Conservation (phyloP, 805 yeast species). For the Candida ovalis region DNA sequence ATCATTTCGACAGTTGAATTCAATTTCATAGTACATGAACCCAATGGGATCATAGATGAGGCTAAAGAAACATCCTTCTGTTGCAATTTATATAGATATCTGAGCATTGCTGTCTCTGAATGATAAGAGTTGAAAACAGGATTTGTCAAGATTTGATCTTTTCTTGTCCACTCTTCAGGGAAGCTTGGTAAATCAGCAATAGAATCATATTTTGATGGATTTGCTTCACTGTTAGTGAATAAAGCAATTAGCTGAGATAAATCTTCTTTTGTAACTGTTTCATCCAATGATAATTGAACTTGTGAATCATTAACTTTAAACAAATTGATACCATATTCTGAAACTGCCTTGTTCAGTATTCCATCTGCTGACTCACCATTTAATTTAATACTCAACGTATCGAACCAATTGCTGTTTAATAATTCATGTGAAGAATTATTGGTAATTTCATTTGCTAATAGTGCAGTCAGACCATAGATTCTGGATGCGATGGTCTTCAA, state of each 20-base stretch:
- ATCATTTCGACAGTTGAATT: constrained; percentile 95
- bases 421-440: constrained; percentile 43
- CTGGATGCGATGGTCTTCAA: constrained; percentile 72
- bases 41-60: constrained; percentile 94
- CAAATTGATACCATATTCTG: constrained; percentile 65
- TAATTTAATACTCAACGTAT: constrained; percentile 71
- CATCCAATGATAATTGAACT: constrained; percentile 86
- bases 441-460: constrained; percentile 60
- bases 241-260: constrained; percentile 51
- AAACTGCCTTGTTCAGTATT: constrained; percentile 54
- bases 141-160: constrained; percentile 59
- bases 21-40: constrained; percentile 97
- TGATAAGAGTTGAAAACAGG: constrained; percentile 84
- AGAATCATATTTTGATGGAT: constrained; percentile 14
- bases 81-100: constrained; percentile 84
- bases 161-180: constrained; percentile 48
- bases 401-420: constrained; percentile 69
- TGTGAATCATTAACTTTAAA: constrained; percentile 59
- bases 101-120: constrained; percentile 90
- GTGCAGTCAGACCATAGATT: constrained; percentile 67
- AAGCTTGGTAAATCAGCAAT: constrained; percentile 42
- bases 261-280: constrained; percentile 68
- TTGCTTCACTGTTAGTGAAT: constrained; percentile 44
- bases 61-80: constrained; percentile 88
- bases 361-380: constrained; percentile 49